These are phyloP conservation scores for Podaxis rugospora DNA, from an alignment of 768 basidiomycete genomes.

Conservation along the genomic window DNA sequence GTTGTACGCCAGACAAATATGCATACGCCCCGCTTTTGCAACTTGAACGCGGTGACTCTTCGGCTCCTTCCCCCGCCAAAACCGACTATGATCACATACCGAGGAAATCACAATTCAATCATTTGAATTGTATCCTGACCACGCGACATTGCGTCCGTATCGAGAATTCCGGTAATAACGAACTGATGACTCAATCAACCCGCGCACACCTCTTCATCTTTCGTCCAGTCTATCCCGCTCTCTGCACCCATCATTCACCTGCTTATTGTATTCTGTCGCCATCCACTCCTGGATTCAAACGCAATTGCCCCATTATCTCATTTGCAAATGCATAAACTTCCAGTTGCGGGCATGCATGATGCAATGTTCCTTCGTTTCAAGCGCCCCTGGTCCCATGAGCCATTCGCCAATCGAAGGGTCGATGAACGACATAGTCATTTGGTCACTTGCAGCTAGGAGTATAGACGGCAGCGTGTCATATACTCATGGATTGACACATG, in stretches of 20 bases:
- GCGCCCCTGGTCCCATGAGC: not conserved
- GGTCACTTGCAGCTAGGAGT: not conserved
- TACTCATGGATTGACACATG: not conserved
- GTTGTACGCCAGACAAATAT: not conserved
- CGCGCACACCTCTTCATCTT: not conserved
- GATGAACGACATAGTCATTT: not conserved
- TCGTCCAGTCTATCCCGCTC: not conserved
- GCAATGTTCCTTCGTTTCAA: not conserved
- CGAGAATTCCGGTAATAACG: not conserved
- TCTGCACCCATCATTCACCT: too few species aligned
- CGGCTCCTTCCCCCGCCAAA: not conserved
- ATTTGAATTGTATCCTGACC: not conserved
- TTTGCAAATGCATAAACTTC: not conserved
- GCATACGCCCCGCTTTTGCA: not conserved
- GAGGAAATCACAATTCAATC: not conserved
- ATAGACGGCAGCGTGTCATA: not conserved
- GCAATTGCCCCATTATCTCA: not conserved
- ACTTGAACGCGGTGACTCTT: constrained; percentile 2
- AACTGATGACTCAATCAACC: not conserved
- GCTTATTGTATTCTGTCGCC: not conserved
- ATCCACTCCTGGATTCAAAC: not conserved
- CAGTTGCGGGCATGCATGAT: not conserved
- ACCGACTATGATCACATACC: not conserved
- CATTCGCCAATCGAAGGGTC: not conserved
- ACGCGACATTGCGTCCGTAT: not conserved